Conservation (phyloP, 129 eudicot species). For the Lonicera japonica region DNA sequence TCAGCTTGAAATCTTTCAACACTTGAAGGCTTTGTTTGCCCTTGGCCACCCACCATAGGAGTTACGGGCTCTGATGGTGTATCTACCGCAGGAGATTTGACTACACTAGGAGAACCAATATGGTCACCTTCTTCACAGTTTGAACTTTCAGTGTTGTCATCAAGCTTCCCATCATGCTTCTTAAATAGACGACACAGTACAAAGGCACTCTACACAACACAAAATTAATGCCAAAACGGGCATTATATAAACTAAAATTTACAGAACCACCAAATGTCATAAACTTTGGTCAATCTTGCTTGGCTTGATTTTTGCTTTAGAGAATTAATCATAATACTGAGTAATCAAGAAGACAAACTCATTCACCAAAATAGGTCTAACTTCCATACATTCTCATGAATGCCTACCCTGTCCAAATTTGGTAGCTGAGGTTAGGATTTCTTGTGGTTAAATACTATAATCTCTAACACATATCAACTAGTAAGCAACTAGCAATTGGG, state of each 20-base stretch:
- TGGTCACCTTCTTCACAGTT: constrained; percentile 37
- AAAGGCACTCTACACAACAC: constrained; percentile 50
- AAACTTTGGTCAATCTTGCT: background rate
- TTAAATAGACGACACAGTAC: constrained; percentile 84
- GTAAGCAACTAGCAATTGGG: too few species aligned
- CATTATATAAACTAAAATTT: background rate
- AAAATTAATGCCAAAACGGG: constrained; percentile 2
- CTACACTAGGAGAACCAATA: constrained; percentile 20
- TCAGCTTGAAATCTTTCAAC: constrained; percentile 17
- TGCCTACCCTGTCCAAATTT: too few species aligned
- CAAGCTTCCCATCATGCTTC: constrained; percentile 63
- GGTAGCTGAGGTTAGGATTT: too few species aligned
- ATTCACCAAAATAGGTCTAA: too few species aligned
- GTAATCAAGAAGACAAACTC: too few species aligned
- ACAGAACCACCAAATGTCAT: background rate
- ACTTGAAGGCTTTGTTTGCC: constrained; percentile 20
- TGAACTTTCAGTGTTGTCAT: constrained; percentile 40
- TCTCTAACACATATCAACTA: too few species aligned
- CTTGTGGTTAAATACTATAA: too few species aligned
- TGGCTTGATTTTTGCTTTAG: background rate
- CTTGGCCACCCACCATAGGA: constrained; percentile 3
- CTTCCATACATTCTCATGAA: too few species aligned
- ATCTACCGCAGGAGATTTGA: constrained; percentile 43
- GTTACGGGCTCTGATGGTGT: constrained; percentile 42
- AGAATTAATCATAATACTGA: background rate